A percentile compares a stretch with the other conserved stretches of the same genome.
These are phyloP conservation scores for Blumeriella jaapii DNA, from an alignment of 2,329 filamentous ascomycete genomes.

Conservation along the genomic window DNA sequence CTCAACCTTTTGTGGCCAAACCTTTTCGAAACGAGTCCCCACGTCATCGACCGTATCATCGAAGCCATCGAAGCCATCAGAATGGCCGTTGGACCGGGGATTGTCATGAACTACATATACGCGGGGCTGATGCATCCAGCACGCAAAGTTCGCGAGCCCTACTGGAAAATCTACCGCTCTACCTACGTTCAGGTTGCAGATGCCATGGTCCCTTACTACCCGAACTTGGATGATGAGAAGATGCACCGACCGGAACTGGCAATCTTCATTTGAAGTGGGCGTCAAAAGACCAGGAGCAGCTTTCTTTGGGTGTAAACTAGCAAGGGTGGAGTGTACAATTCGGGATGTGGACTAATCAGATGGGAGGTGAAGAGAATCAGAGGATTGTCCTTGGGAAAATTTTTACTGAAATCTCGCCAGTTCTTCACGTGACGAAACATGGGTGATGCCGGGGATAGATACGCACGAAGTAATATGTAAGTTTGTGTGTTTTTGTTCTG, in stretches of 20 bases:
- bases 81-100: slow-evolving; percentile 81
- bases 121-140: slow-evolving; percentile 95
- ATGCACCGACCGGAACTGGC: slow-evolving; percentile 70
- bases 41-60: slow-evolving; percentile 96
- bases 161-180: slow-evolving; percentile 96
- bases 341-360: not conserved
- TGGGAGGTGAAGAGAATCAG: slow-evolving; percentile 5
- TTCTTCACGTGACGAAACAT: not conserved
- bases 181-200: slow-evolving; percentile 91
- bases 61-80: slow-evolving; percentile 95
- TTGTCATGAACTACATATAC: slow-evolving; percentile 98
- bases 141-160: slow-evolving; percentile 84
- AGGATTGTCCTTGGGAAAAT: not conserved
- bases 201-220: slow-evolving; percentile 93
- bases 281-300: not conserved
- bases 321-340: slow-evolving; percentile 2
- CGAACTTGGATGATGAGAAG: slow-evolving; percentile 69
- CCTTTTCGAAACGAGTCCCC: slow-evolving; percentile 92
- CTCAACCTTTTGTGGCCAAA: slow-evolving; percentile 95
- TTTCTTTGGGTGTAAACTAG: slow-evolving; percentile 5
- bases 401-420: slow-evolving; percentile 2
- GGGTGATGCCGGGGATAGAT: not conserved
- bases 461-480: not conserved
- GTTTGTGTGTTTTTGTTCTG: not conserved
- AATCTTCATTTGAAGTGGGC: slow-evolving; percentile 55